phyloP scores from a whole-genome alignment of 345 rosid genomes.

The Eutrema heterophyllum region DNA sequence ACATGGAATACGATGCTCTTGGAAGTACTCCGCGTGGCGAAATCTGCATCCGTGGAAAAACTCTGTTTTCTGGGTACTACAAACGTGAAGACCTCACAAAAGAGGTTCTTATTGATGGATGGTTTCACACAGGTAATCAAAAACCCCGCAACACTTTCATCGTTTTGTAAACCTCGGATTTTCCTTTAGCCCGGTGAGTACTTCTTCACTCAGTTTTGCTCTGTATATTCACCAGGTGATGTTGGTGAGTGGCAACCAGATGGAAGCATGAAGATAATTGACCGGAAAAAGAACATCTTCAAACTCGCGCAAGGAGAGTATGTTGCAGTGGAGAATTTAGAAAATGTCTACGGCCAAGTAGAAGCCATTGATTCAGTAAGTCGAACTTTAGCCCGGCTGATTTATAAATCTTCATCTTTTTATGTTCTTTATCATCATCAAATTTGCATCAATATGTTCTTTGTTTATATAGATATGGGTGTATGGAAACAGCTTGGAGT shows the following conservation, averaged over 20 bases:
- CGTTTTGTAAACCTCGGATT: too few relatives aligned
- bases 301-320: conserved; percentile 96
- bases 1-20: conserved; percentile 66
- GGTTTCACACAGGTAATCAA: conserved; percentile 81
- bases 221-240: conserved; percentile 49
- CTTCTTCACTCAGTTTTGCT: neutral
- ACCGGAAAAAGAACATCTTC: conserved; percentile 81
- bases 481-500: conserved; percentile 82
- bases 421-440: neutral
- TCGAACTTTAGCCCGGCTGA: neutral
- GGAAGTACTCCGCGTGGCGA: conserved; percentile 72
- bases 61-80: conserved; percentile 68
- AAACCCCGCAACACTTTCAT: neutral
- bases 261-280: conserved; percentile 85
- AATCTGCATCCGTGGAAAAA: conserved; percentile 64
- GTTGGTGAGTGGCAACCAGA: conserved; percentile 89
- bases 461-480: conserved; percentile 58
- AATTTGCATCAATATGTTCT: conserved; percentile 7
- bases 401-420: neutral
- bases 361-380: conserved; percentile 63
- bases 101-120: conserved; percentile 77
- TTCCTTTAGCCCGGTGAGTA: too few relatives aligned
- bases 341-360: conserved; percentile 57
- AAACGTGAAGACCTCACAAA: conserved; percentile 83
- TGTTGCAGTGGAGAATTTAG: conserved; percentile 85